Conservation (phyloP, 306 rosid genomes). For the Hippophae tibetana region DNA sequence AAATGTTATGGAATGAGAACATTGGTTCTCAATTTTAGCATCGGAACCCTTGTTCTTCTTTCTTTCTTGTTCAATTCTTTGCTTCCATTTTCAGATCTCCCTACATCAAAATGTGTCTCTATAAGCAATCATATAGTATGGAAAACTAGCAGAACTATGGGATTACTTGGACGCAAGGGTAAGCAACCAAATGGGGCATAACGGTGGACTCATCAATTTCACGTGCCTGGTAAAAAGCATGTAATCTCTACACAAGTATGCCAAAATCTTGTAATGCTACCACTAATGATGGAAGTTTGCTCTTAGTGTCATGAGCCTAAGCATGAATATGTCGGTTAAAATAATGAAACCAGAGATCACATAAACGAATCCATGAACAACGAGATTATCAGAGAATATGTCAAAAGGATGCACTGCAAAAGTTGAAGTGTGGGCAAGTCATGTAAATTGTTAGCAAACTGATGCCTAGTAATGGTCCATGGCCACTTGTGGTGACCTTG, state of each 20-base stretch:
- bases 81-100: too few relatives aligned
- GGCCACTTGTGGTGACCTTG: slow-evolving; percentile 85
- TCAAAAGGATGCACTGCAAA: slow-evolving; percentile 44
- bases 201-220: too few relatives aligned
- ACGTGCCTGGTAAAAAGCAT: too few relatives aligned
- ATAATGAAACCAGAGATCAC: slow-evolving; percentile 55
- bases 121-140: too few relatives aligned
- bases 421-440: slow-evolving; percentile 47
- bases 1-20: too few relatives aligned
- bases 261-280: slow-evolving; percentile 52
- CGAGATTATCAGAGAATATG: slow-evolving; percentile 38
- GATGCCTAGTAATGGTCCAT: slow-evolving; percentile 61
- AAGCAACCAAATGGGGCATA: too few relatives aligned
- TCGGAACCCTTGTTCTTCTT: too few relatives aligned
- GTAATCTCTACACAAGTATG: slow-evolving; percentile 44
- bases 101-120: too few relatives aligned
- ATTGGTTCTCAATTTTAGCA: too few relatives aligned
- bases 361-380: slow-evolving; percentile 42
- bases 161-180: too few relatives aligned
- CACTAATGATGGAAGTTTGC: slow-evolving; percentile 46
- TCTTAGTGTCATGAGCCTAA: slow-evolving; percentile 74
- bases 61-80: too few relatives aligned
- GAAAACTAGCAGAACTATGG: too few relatives aligned
- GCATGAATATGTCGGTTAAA: slow-evolving; percentile 86
- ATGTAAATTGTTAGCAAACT: slow-evolving; percentile 64